Base-by-base conservation (phyloP, 306 rosid species). In the Sicyos baderoa region DNA sequence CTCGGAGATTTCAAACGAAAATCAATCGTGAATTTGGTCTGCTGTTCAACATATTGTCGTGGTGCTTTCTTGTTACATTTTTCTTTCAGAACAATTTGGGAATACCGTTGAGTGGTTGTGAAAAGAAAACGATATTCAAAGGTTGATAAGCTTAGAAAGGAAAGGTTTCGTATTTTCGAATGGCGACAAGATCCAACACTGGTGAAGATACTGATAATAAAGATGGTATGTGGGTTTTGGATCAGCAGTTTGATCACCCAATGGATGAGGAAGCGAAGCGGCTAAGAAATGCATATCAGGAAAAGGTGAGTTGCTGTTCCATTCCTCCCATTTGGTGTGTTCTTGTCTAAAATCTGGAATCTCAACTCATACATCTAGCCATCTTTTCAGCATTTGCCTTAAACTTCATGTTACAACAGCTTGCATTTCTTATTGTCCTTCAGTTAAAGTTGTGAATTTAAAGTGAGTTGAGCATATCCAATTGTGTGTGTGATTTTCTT, bases 261-360 rank as follows among this genome's bases (percentile, higher is more conserved):
- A 74, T 74, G 77, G 77, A 74, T 5, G 72, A 74, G 73, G 77
- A 74, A 42, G 66, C 77, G 54, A 74, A 54, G 56, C 56, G 13
- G 53, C 53, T 64, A 42, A 64, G 4, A 44, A 64, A 44, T 64
- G 50, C 25, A 18, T 0, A 42, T 19, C 70, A 44, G 70, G 70
- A 64, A 64, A 64, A 64, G 70, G 70, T 64, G 15, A 23, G 70
- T 44, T 44, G 35, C 70, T 18, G 22, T 44, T 64, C 35, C 53
- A 25, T 64, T 64, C 35, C 70, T 44, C 53, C 18, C 54, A 13
- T 18, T 44, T 44, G 12, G 25, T n/a, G 50, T 16, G 25, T 32
- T 49, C 13, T 15, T 32, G 16, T 61, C 23, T 35, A n/a, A 37
- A 17, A 16, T 61, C 37, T 57, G 63, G 40, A 57, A 23, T 17